Base-by-base conservation (phyloP, 495 filamentous ascomycete species). In the Wilcoxina mikolae region DNA sequence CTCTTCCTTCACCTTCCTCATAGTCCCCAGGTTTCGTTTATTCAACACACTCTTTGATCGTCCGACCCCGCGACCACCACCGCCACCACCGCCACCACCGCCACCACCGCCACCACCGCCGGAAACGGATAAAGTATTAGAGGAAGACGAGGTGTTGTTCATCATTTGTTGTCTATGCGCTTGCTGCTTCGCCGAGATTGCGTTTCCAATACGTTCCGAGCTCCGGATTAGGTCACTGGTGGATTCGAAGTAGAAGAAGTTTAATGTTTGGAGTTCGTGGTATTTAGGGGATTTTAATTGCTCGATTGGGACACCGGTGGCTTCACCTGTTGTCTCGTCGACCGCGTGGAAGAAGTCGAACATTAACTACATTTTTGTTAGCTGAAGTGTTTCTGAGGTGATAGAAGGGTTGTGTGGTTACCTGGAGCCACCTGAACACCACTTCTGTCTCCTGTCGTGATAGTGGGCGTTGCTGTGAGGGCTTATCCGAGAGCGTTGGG, bases 201-300 rank as follows among this genome's bases (percentile, higher is more conserved):
- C 87, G 0, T 85, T 82, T 12, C 90, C 91, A 85, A 99, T 99
- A 46, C 84, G 78, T 69, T 96, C 93, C 3, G 85, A 93, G 4
- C 83, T 91, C 29, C 90, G 84, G 56, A 95, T 87, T 4, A 99
- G 78, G 60, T 83, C 85, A 53, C 93, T 88, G 12, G 93, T 94
- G 18, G 79, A 75, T 62, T 96, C 90, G 67, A 90, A 90, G 72
- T 99, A 96, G 76, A 96, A 96, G 76, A 95, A 99, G 72, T 94
- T 91, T 48, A 99, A 76, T 53, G 81, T 84, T 61, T 87, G 84
- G 54, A 99, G 82, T 64, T 99, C 93, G 71, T 95, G 89, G 72
- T 94, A 96, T 77, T 99, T 99, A 59, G 91, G 86, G 51, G 84
- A 91, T 69, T 88, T 93, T 60, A 99, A 76, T 23, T 95, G 82